Percentiles rank a stretch among this genome's conserved stretches.
Evolutionary conservation across 75 land plant species (phyloP).

Genomic region (Pseudotsuga menziesii): DNA sequence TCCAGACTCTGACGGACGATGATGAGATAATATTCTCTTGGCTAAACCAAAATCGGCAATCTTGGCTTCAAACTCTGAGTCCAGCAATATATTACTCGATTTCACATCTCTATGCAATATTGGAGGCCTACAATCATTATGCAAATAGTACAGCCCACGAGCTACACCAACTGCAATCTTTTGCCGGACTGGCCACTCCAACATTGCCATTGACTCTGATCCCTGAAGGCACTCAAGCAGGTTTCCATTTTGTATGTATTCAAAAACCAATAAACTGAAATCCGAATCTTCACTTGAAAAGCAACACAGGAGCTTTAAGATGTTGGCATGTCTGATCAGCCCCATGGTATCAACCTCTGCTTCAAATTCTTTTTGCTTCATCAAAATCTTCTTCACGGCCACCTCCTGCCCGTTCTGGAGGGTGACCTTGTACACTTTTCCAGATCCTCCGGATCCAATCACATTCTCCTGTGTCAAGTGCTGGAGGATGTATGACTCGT

Average conservation of each 20-base stretch:
- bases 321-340: constrained; percentile 38
- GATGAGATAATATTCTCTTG: constrained; percentile 8
- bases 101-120: constrained; percentile 55
- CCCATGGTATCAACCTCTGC: constrained; percentile 44
- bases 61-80: constrained; percentile 36
- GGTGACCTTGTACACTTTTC: constrained; percentile 46
- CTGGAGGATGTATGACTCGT: constrained; percentile 23
- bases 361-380: constrained; percentile 5
- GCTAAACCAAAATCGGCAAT: constrained; percentile 61
- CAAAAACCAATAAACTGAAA: too few species aligned
- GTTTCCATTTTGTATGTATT: constrained; percentile 46
- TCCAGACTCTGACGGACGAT: background rate
- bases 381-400: background rate
- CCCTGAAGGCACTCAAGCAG: constrained; percentile 15
- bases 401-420: constrained; percentile 11
- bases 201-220: background rate
- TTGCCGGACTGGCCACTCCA: constrained; percentile 35
- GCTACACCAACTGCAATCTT: constrained; percentile 38
- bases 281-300: constrained; percentile 23
- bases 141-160: constrained; percentile 46
- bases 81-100: constrained; percentile 46
- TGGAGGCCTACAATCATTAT: constrained; percentile 44
- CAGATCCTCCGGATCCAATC: constrained; percentile 48
- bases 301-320: constrained; percentile 47
- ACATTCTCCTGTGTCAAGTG: constrained; percentile 32